Evolutionary conservation across 208 protist species (phyloP).

Genomic region (Acanthamoeba royreba): DNA sequence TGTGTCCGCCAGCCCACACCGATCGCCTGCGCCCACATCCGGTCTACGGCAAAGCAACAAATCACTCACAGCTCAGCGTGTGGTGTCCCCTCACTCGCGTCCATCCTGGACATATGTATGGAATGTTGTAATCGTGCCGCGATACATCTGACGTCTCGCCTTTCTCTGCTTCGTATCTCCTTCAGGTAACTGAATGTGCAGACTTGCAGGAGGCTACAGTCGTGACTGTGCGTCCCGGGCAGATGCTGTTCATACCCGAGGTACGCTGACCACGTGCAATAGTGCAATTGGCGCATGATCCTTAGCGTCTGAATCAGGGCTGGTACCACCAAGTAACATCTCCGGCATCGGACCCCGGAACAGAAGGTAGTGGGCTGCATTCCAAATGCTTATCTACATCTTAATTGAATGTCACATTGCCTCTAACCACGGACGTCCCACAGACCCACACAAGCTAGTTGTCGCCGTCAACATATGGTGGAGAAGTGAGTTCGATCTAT

Average conservation of each 20-base stretch:
- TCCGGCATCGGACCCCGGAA: neutral
- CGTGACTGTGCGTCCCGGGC: neutral
- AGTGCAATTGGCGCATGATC: neutral
- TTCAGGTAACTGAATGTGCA: too few relatives aligned
- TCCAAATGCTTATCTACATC: neutral
- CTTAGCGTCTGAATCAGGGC: neutral
- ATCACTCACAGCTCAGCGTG: neutral
- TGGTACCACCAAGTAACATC: neutral
- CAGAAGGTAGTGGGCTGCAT: neutral
- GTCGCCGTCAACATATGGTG: constrained; percentile 19
- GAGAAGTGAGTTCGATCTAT: neutral
- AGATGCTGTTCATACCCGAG: constrained; percentile 25
- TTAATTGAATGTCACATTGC: neutral
- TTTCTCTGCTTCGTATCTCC: too few relatives aligned
- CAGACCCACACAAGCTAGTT: neutral
- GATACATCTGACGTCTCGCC: too few relatives aligned
- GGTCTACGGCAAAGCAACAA: neutral
- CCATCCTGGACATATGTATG: neutral
- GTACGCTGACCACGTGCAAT: neutral
- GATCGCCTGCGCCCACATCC: neutral
- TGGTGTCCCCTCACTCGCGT: neutral
- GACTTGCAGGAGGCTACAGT: neutral
- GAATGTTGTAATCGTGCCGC: neutral
- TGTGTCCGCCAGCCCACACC: neutral
- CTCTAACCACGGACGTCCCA: neutral